A percentile compares a stretch with the other conserved stretches of the same genome.
These are phyloP conservation scores for Phytophthora vignae DNA, from an alignment of 352 stramenopile species.

Conservation along the genomic window DNA sequence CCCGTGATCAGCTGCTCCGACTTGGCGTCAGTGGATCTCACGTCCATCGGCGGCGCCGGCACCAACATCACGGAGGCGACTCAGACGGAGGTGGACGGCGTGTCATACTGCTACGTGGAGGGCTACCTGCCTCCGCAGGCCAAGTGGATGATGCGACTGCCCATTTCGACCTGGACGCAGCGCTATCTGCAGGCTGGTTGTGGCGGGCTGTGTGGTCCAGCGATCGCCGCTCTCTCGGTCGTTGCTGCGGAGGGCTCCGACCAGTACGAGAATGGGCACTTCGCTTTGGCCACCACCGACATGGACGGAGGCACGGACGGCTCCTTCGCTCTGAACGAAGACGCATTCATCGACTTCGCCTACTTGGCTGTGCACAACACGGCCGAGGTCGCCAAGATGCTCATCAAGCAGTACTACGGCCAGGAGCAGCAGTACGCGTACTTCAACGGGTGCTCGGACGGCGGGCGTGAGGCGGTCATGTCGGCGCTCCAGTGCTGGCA, in stretches of 20 bases:
- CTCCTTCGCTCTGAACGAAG: slow-evolving; percentile 36
- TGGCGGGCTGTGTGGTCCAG: not conserved
- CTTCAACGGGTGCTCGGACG: slow-evolving; percentile 52
- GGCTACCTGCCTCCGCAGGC: slow-evolving; percentile 38
- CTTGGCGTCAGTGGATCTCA: slow-evolving; percentile 36
- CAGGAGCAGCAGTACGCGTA: slow-evolving; percentile 41
- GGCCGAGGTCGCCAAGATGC: slow-evolving; percentile 37
- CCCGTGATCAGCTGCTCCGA: slow-evolving; percentile 37
- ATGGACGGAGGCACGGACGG: slow-evolving; percentile 42
- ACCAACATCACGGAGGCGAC: slow-evolving; percentile 33
- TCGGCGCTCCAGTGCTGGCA: too few species aligned
- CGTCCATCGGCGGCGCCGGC: slow-evolving; percentile 24
- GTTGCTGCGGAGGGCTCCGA: slow-evolving; percentile 29
- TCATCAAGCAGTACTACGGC: slow-evolving; percentile 52
- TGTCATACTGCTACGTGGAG: slow-evolving; percentile 44
- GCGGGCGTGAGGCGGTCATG: slow-evolving; percentile 47
- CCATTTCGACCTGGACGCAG: slow-evolving; percentile 47
- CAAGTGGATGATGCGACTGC: slow-evolving; percentile 42
- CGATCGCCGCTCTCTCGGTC: slow-evolving; percentile 28
- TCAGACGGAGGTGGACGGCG: slow-evolving; percentile 30
- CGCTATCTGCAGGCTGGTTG: slow-evolving; percentile 47
- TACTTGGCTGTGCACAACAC: slow-evolving; percentile 46
- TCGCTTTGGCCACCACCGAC: slow-evolving; percentile 40
- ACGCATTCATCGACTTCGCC: slow-evolving; percentile 38
- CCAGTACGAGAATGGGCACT: slow-evolving; percentile 36